Evolutionary conservation across 2,329 filamentous ascomycete species (phyloP), one percentile per base, ranked within the genome.

Genomic region (Colletotrichum scovillei): DNA sequence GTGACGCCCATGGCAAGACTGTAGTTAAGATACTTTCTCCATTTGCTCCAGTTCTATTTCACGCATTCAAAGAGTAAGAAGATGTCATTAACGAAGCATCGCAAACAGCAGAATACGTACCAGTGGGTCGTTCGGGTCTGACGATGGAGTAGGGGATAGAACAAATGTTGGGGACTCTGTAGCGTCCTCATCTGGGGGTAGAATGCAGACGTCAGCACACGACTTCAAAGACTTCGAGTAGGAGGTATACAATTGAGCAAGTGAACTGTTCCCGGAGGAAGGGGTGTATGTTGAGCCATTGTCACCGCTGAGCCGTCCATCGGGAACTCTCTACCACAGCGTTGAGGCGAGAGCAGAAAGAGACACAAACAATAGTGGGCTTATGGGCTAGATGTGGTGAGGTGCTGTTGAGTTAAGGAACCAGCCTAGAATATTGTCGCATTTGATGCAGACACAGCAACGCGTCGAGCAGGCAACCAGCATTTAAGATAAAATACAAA

Each of bases 101-200:
- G 4, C 11, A 7, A 16, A 56, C 35, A 26, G 16, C 22, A 9
- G 12, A 12, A 0, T 8, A 28, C 78, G 55, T 32, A 81, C 80
- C 28, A 82, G 67, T 1, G 80, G 80, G 9, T 81, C 80, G 55
- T 81, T 81, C 5, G 80, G 80, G 1, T 81, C 77, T 38, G 71
- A 71, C 19, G 73, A 63, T 46, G 73, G 73, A 8, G 35, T 46
- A 11, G 73, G 73, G 2, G 73, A 73, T 5, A 74, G 62, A n/a
- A 71, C 49, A 22, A 74, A 75, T 12, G 19, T 38, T 9, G 42
- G 28, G 19, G 57, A 52, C 19, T 71, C 71, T 22, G 60, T 35
- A 4, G 59, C 67, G 16, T 59, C 8, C 11, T 63, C 63, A 38
- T 68, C 73, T 71, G 5, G 5, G 1, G n/a, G 32, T 35, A 5